Base-by-base conservation (phyloP, 164 flowering plant species). In the Tinospora cordifolia region DNA sequence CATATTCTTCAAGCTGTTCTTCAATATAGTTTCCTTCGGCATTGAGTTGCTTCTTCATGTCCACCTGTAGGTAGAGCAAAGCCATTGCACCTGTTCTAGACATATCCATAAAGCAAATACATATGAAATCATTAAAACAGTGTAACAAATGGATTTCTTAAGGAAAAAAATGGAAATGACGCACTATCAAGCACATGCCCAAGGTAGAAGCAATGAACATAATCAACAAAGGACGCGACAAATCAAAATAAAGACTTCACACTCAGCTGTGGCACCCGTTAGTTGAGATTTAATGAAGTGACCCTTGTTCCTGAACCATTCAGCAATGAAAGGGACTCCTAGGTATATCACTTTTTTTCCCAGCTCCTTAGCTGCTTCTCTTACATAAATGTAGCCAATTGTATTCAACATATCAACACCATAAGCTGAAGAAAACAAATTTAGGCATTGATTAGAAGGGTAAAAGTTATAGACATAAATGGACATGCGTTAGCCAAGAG, bases 321-420 rank as follows among this genome's bases (percentile, higher is more conserved):
- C 98, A 38, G 97, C 97, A 73, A 91, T 21, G 74, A 87, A 93
- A 14, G 98, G 98, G 25, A 91, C 96, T 69, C 85, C 90, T 91
- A 93, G 83, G 30, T 66, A 85, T 34, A 84, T 76, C 54, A 66
- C 86, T 67, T 84, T 89, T 81, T 85, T 93, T 39, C 96, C 98
- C 40, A 93, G 81, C 76, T 91, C 94, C 76, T 67, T 87, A 67
- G 98, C 86, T 76, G 90, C 93, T 81, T 88, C 85, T 75, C 98
- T 87, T 2, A 92, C 85, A 78, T 93, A 93, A 27, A 93, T 89
- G 77, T 93, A 93, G 30, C 98, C 98, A 75, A 93, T 87, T 0
- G 98, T 91, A 68, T 93, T 96, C 36, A 93, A 86, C 98, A 93
- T 90, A 30, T 89, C 89, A 83, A 90, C 94, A n/a, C 98, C 98